Evolutionary conservation across 352 stramenopile species (phyloP).

Genomic region (Aphanomyces astaci): DNA sequence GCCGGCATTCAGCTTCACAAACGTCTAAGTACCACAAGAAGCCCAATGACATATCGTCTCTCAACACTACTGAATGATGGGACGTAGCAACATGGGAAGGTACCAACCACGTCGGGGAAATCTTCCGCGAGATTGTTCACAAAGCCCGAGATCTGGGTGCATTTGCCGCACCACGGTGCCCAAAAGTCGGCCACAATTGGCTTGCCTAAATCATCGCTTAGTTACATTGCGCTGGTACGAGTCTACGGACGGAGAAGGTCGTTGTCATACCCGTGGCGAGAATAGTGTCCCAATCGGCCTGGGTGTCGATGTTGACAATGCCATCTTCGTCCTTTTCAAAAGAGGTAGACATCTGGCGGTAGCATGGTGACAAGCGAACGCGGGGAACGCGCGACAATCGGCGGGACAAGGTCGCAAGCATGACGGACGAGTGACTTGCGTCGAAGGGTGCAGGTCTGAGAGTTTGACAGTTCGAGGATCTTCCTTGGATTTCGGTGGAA

Average conservation of each 20-base stretch:
- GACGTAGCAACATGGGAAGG: neutral
- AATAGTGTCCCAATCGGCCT: constrained; percentile 3
- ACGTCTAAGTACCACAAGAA: too few species aligned
- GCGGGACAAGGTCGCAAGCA: neutral
- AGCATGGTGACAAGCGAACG: neutral
- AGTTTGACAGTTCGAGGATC: too few species aligned
- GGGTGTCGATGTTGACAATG: neutral
- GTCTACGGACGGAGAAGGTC: neutral
- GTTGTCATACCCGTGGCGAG: neutral
- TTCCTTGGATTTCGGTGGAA: too few species aligned
- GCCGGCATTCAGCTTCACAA: constrained; percentile 70
- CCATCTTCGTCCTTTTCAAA: constrained; percentile 14
- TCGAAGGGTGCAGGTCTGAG: too few species aligned
- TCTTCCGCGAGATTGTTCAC: constrained; percentile 58
- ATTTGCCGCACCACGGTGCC: constrained; percentile 84
- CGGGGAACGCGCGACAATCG: neutral
- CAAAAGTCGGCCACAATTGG: constrained; percentile 73
- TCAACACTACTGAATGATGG: too few species aligned
- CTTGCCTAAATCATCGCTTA: constrained; percentile 43
- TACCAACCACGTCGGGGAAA: constrained; percentile 44
- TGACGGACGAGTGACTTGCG: neutral
- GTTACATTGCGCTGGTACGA: neutral
- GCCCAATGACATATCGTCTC: too few species aligned
- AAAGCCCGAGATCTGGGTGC: constrained; percentile 70
- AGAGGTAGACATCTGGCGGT: neutral